These are phyloP conservation scores for Ballota nigra DNA, from an alignment of 257 asterid genomes.

Conservation along the genomic window DNA sequence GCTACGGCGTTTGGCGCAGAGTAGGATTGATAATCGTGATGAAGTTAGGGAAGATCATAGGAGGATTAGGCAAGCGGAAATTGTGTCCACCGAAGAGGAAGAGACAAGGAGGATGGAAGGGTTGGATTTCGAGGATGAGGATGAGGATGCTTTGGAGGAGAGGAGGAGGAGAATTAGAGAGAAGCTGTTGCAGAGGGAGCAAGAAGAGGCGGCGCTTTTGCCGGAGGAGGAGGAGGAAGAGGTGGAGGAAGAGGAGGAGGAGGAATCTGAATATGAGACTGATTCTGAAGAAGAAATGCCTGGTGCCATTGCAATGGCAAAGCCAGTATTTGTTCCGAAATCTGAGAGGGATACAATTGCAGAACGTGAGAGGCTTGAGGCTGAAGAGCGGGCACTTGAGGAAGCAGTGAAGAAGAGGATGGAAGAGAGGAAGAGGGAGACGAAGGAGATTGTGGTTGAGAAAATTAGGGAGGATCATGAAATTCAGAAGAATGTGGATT, in stretches of 20 bases:
- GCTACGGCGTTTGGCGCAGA: constrained; percentile 85
- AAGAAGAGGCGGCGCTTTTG: constrained; percentile 65
- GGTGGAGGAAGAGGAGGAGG: constrained; percentile 60
- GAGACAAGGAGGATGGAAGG: constrained; percentile 63
- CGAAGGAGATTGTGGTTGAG: constrained; percentile 77
- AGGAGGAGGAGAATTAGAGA: constrained; percentile 74
- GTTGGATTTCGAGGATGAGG: constrained; percentile 70
- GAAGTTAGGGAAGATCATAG: constrained; percentile 88
- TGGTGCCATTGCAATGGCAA: constrained; percentile 74
- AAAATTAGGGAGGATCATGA: constrained; percentile 82
- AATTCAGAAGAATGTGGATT: constrained; percentile 70
- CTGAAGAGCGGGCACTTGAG: constrained; percentile 76
- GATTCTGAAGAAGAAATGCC: constrained; percentile 74
- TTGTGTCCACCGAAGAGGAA: constrained; percentile 83
- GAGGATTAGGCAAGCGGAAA: constrained; percentile 93
- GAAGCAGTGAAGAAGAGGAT: constrained; percentile 65
- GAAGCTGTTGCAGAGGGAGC: constrained; percentile 63
- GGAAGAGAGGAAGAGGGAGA: constrained; percentile 79
- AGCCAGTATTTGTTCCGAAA: constrained; percentile 81
- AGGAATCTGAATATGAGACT: constrained; percentile 82
- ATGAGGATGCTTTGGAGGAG: constrained; percentile 81
- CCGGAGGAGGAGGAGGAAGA: constrained; percentile 83
- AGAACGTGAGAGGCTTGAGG: constrained; percentile 91
- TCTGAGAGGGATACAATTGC: constrained; percentile 81
- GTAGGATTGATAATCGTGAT: constrained; percentile 72